phyloP scores from a whole-genome alignment of 495 filamentous ascomycete genomes.

The Penicillium daleae region DNA sequence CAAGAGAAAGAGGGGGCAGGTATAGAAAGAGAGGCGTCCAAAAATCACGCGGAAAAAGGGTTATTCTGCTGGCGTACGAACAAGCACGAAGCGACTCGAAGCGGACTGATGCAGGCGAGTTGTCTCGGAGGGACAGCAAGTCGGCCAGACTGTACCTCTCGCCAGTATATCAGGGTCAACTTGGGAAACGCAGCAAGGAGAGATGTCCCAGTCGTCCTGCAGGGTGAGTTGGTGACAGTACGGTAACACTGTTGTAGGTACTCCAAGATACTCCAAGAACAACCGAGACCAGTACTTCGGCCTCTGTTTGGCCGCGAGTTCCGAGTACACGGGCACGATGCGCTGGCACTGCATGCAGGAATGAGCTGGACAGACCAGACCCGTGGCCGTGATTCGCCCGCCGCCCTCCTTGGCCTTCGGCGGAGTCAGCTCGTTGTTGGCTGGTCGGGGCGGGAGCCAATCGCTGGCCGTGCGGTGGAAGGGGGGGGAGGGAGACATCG shows the following conservation, averaged over 20 bases:
- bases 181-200: not conserved
- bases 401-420: conserved; percentile 30
- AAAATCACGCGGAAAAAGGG: conserved; percentile 10
- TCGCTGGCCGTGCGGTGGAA: not conserved
- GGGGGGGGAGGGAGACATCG: not conserved
- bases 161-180: not conserved
- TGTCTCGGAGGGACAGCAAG: conserved; percentile 23
- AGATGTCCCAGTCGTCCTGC: too few relatives aligned
- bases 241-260: too few relatives aligned
- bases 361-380: conserved; percentile 33
- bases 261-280: too few relatives aligned
- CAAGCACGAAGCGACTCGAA: conserved; percentile 23
- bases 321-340: conserved; percentile 28
- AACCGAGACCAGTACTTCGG: too few relatives aligned
- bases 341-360: conserved; percentile 43
- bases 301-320: conserved; percentile 20
- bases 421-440: conserved; percentile 26
- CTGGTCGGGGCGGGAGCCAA: conserved; percentile 1
- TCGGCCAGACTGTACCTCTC: conserved; percentile 6
- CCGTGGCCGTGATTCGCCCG: conserved; percentile 35
- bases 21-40: not conserved
- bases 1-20: conserved; percentile 4
- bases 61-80: not conserved
- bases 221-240: too few relatives aligned
- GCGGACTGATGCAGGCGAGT: conserved; percentile 24